Base-by-base conservation (phyloP, 2,329 filamentous ascomycete species). In the Mycogone perniciosa region DNA sequence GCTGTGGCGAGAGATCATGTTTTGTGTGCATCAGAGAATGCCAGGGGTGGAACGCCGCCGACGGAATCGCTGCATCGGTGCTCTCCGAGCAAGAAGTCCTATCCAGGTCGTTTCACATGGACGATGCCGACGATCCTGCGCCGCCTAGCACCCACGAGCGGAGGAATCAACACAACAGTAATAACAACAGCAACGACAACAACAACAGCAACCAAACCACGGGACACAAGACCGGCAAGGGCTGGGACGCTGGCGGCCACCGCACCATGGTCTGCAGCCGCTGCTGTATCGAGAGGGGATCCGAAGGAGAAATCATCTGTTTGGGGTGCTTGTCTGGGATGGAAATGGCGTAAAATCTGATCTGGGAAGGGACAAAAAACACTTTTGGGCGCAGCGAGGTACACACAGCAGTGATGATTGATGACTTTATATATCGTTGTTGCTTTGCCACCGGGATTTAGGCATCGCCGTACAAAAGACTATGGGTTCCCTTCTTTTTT, bases 21-120 rank as follows among this genome's bases (percentile, higher is more conserved):
- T 87, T 79, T 60, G 74, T 88, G n/a, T 88, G 85, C 62, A 77
- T 86, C 41, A 71, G 85, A 29, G 71, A 80, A 57, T 88, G 85
- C 58, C 69, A 76, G 9, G 78, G 79, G 2, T 77, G 74, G 72
- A 56, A 60, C 31, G 47, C 50, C 13, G 53, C 61, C 26, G 57
- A 60, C 7, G 50, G 47, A 29, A 41, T n/a, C 27, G 38, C 42
- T 58, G 46, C 29, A 54, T 55, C 44, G 31, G 38, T 60, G 6
- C 56, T 65, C 4, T 61, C 60, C 6, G 66, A 69, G 44, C 62
- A 69, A 48, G 66, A 71, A 52, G 62, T 64, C 13, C 58, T 74
- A 1, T 72, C 67, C 9, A 63, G 65, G 13, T 79, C 75, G 0
- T 76, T 78, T 46, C 69, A 70, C 11, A 80, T 80, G 76, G 63